Evolutionary conservation across 2,329 filamentous ascomycete genomes (phyloP), one percentile per base, ranked within the genome.

Genomic region (Phialocephala sp.): DNA sequence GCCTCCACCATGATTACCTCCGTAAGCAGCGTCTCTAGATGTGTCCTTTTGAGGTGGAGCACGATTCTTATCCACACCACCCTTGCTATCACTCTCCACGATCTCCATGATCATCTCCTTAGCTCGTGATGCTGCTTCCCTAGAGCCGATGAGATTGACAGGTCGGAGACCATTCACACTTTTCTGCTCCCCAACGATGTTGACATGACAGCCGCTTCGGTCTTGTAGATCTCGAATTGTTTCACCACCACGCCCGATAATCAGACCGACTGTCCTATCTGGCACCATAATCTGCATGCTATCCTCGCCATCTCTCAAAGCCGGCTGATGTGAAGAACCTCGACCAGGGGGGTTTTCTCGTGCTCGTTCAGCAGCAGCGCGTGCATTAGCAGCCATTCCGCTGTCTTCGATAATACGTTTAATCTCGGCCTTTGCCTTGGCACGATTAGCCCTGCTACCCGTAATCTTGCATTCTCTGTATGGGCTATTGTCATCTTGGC

Each of bases 201-300:
- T 97, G 77, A 97, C 93, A 78, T 97, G 94, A 77, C 93, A 97
- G n/a, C 91, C 92, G 73, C 91, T 95, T 68, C 92, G 86, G 77
- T 97, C 93, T 79, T 97, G 94, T 27, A 97, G 83, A 76, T 97
- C 93, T 75, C 93, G 89, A 74, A 97, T 97, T 1, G 93, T 97
- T 80, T 97, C 93, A 66, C 93, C 93, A 47, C 92, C 92, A 71
- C 93, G 91, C n/a, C 93, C 93, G 75, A 97, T 97, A 72, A 97
- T 97, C 55, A 97, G 83, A 60, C 93, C 93, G 66, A 97, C 93
- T 9, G 93, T 97, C 74, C 93, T 90, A 79, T 97, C 93, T 56
- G 93, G 93, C 20, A 97, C 93, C 91, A 97, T 95, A 74, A 97
- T 96, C 79, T 97, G 92, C 76, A 93, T 89, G 75, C 89, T 92